Evolutionary conservation across 768 basidiomycete species (phyloP), one percentile per base, ranked within the genome.

Genomic region (Termitomyces titanicus): DNA sequence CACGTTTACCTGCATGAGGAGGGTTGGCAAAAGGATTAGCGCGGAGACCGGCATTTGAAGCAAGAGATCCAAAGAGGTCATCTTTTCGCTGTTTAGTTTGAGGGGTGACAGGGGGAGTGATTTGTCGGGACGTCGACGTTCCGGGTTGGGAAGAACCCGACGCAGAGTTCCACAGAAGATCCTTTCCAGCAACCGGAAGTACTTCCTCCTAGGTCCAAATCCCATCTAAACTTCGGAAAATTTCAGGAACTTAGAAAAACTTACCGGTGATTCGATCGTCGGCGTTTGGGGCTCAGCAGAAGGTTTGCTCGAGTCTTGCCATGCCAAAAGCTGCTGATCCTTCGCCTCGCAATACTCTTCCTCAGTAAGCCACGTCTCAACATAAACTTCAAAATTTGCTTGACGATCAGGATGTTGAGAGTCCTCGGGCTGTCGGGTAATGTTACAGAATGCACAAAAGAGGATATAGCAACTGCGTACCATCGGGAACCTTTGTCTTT

Each of bases 361-460:
- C 53, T 91, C 89, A 11, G 83, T 83, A 51, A 90, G 75, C 90
- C 90, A 93, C 18, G 75, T 77, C 66, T 91, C 89, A n/a, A 92
- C 79, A 61, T 79, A 87, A 29, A 91, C 83, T 58, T 88, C 83
- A 24, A 90, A 71, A 55, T 84, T 81, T 20, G 79, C 82, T 51
- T 81, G 71, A 42, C 81, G 80, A 68, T 92, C 90, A 4, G 88
- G 86, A 66, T 92, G 89, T 55, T 82, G 78, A 8, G 89, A 91
- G 64, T 92, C 90, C 51, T 79, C 72, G 3, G 90, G 90, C 90
- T 92, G 59, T 35, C 15, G 35, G 53, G 33, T 13, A 47, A 50
- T 7, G 51, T 58, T 37, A 47, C 47, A 45, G 22, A 45, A 57
- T 46, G 46, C 25, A 20, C 34, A 45, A 58, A 25, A 38, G 10